phyloP scores from a whole-genome alignment of 2,329 filamentous ascomycete species.

The Sporothrix dimorphospora region DNA sequence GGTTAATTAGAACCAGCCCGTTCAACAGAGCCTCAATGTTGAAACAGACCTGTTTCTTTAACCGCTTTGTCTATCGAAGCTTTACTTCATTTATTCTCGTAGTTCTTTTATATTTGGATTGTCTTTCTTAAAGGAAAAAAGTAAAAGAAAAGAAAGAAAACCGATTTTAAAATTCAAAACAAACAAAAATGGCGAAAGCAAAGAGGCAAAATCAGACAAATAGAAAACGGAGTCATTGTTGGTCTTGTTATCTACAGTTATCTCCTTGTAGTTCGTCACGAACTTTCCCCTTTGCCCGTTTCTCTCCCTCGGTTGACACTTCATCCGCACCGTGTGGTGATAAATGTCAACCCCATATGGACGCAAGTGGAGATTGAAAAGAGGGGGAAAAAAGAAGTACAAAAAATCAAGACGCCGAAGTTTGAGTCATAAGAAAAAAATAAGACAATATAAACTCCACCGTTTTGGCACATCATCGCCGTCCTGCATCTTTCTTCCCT shows the following conservation, averaged over 20 bases:
- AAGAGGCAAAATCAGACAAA: too few relatives aligned
- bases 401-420: background rate
- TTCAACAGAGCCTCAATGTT: background rate
- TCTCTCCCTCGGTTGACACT: background rate
- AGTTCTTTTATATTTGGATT: background rate
- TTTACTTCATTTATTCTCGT: background rate
- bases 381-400: background rate
- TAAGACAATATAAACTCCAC: background rate
- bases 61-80: background rate
- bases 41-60: conserved; percentile 17
- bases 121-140: background rate
- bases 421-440: background rate
- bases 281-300: too few relatives aligned
- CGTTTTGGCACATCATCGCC: background rate
- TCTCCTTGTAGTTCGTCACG: too few relatives aligned
- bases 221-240: too few relatives aligned
- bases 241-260: too few relatives aligned
- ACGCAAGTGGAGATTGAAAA: too few relatives aligned
- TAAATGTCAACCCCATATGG: too few relatives aligned
- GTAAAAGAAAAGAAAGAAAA: background rate
- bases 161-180: background rate
- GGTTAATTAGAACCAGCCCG: background rate
- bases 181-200: too few relatives aligned
- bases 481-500: background rate
- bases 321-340: background rate